Evolutionary conservation across 75 land plant genomes (phyloP).

Genomic region (Cryptomeria japonica): DNA sequence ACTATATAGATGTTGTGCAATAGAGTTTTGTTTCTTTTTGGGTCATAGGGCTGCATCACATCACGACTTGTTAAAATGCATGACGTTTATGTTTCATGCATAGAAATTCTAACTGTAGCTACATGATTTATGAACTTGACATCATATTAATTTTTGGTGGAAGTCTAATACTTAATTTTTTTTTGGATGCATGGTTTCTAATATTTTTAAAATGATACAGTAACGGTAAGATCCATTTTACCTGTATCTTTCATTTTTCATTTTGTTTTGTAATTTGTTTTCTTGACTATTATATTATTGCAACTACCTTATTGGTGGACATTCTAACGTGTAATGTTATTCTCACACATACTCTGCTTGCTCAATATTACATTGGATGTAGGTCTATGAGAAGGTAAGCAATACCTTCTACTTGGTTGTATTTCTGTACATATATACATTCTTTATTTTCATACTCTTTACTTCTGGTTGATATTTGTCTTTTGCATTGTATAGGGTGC

Average conservation of each 20-base stretch:
- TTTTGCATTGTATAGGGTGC: constrained; percentile 64
- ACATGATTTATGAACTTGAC: not conserved
- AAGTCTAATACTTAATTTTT: not conserved
- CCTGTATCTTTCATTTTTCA: not conserved
- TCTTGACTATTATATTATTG: not conserved
- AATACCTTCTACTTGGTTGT: not conserved
- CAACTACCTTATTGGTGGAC: not conserved
- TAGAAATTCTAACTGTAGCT: not conserved
- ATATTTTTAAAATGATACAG: constrained; percentile 26
- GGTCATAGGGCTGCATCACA: not conserved
- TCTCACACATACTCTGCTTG: constrained; percentile 8
- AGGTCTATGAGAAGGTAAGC: constrained; percentile 97
- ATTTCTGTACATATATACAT: not conserved
- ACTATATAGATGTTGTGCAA: not conserved
- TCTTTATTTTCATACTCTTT: not conserved
- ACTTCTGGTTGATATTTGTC: not conserved
- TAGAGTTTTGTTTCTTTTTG: not conserved
- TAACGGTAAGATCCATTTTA: constrained; percentile 47
- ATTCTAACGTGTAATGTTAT: constrained; percentile 1
- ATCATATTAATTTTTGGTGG: not conserved
- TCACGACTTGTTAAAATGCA: not conserved
- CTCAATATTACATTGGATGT: constrained; percentile 17
- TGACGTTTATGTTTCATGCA: not conserved
- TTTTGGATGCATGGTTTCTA: not conserved
- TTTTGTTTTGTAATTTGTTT: not conserved